These are phyloP conservation scores for Prillingera fragicola DNA, from an alignment of 1,284 basidiomycete species.

Conservation along the genomic window DNA sequence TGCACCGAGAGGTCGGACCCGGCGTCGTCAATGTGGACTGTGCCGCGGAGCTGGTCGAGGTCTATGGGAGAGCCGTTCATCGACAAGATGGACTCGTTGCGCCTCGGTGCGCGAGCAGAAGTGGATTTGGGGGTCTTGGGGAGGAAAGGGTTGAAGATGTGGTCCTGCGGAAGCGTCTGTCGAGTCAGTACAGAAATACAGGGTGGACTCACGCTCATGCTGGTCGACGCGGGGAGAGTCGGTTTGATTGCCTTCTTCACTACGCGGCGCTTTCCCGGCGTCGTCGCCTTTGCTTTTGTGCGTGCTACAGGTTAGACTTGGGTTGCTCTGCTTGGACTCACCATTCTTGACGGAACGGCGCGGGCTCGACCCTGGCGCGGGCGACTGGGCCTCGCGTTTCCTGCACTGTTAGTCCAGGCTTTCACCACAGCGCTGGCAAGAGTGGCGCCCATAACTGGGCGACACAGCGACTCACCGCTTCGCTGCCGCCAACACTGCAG, in stretches of 20 bases:
- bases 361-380: neutral
- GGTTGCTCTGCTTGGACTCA: slow-evolving; percentile 10
- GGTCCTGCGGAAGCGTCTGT: slow-evolving; percentile 39
- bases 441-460: too few species aligned
- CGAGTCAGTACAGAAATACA: neutral
- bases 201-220: slow-evolving; percentile 1
- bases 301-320: too few species aligned
- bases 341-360: slow-evolving; percentile 20
- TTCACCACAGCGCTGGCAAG: neutral
- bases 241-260: slow-evolving; percentile 11
- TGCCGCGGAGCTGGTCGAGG: neutral
- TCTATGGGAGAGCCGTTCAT: slow-evolving; percentile 30
- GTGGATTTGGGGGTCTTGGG: slow-evolving; percentile 36
- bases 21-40: slow-evolving; percentile 4
- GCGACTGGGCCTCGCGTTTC: slow-evolving; percentile 3
- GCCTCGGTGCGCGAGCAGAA: slow-evolving; percentile 27
- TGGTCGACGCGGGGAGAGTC: slow-evolving; percentile 7
- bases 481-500: slow-evolving; percentile 17
- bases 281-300: too few species aligned
- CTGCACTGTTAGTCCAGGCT: neutral
- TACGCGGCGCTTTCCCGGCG: slow-evolving; percentile 5
- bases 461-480: slow-evolving; percentile 30
- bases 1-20: slow-evolving; percentile 15
- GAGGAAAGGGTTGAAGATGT: slow-evolving; percentile 39
- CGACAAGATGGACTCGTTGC: slow-evolving; percentile 33